phyloP scores from a whole-genome alignment of 352 stramenopile species.

The Pythium aristosporum region DNA sequence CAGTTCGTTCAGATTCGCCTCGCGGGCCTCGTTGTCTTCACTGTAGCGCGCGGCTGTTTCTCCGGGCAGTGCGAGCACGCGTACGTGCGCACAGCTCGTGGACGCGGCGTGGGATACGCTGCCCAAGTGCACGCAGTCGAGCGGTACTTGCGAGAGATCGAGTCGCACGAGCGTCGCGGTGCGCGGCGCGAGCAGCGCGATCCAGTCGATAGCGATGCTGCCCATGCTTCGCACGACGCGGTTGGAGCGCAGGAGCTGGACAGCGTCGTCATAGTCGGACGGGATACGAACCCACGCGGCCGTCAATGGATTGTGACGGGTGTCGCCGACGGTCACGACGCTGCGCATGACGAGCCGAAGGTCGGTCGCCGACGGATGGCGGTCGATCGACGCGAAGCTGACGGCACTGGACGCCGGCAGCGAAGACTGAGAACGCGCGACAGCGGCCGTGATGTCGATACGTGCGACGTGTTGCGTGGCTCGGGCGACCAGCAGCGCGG shows the following conservation, averaged over 20 bases:
- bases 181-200: constrained; percentile 5
- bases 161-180: constrained; percentile 10
- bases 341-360: constrained; percentile 16
- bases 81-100: not conserved
- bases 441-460: constrained; percentile 6
- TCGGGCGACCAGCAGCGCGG: not conserved
- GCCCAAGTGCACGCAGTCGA: constrained; percentile 13
- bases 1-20: constrained; percentile 17
- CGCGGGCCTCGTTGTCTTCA: constrained; percentile 10
- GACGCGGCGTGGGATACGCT: constrained; percentile 6
- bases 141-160: constrained; percentile 10
- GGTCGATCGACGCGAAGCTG: not conserved
- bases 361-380: not conserved
- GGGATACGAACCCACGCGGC: not conserved
- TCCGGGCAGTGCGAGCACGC: constrained; percentile 4
- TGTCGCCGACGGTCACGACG: constrained; percentile 5
- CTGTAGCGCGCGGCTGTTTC: constrained; percentile 7
- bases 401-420: too few relatives aligned
- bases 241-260: not conserved
- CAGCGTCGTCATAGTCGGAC: not conserved
- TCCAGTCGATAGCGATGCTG: constrained; percentile 14
- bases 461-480: constrained; percentile 1
- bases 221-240: constrained; percentile 9
- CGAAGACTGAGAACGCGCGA: not conserved
- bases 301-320: not conserved